Base-by-base conservation (phyloP, 2,329 filamentous ascomycete genomes). In the Beauveria australis region DNA sequence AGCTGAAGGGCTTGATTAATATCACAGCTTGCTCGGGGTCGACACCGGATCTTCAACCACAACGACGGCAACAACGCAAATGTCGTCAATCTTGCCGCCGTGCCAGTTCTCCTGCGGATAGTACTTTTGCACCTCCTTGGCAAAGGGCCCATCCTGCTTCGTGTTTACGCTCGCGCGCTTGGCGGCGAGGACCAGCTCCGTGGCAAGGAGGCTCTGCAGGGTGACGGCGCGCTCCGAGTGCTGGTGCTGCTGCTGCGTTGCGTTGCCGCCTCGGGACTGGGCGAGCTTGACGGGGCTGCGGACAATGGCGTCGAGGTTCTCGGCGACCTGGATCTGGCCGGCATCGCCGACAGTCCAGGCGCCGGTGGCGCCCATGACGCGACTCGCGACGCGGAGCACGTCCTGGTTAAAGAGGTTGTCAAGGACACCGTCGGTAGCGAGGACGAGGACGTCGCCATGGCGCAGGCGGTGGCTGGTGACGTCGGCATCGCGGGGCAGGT, bases 11-110 rank as follows among this genome's bases (percentile, higher is more conserved):
- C 3, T 49, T 10, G 47, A 51, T 14, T 37, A 41, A 26, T 19
- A 24, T 69, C 61, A 75, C 59, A 75, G 63, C 64, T 75, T 75
- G 69, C 72, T 73, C 62, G 67, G 71, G 30, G 63, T 49, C 30
- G 56, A 63, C 3, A 63, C 59, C 19, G 61, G 53, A 19, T 68
- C 63, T 53, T 87, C 84, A 66, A 92, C 87, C 1, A 90, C 91
- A 33, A 96, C 78, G 37, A 87, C 85, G 16, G 92, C 87, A 55
- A 99, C 79, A 5, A 91, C 91, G 68, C 91, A 93, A 62, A 99
- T 97, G 73, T 99, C 94, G 71, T 99, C 94, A 22, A 95, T 84
- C 74, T 99, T 99, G 57, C 94, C 94, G 61, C 94, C 94, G 62
- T 86, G 86, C 85, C 91, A 99, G 62, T 86, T 84, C 73, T 97